phyloP scores from a whole-genome alignment of 805 yeast genomes.

The Tanozyma kutaoensis region DNA sequence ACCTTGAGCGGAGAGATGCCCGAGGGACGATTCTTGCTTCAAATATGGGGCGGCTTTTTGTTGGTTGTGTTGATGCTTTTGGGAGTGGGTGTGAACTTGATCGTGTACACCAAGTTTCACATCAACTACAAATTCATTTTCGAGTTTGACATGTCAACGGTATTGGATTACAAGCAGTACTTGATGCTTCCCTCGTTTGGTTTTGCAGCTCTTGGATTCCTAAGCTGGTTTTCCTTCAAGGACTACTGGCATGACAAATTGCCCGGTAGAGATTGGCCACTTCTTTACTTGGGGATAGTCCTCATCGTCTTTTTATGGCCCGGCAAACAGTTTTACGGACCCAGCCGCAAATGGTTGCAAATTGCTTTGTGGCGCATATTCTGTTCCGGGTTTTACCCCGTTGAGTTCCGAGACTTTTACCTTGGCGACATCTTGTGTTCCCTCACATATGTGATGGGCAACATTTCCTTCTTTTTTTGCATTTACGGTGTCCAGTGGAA shows the following conservation, averaged over 20 bases:
- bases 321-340: constrained; percentile 35
- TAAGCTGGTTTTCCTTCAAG: constrained; percentile 66
- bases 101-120: constrained; percentile 59
- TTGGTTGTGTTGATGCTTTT: constrained; percentile 45
- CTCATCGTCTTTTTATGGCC: constrained; percentile 47
- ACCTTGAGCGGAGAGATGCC: constrained; percentile 26
- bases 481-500: constrained; percentile 64
- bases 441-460: constrained; percentile 77
- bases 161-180: constrained; percentile 53
- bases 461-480: constrained; percentile 76
- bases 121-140: constrained; percentile 88
- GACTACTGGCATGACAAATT: constrained; percentile 49
- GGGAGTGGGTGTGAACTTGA: constrained; percentile 56
- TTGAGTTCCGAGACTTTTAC: constrained; percentile 89
- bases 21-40: constrained; percentile 53
- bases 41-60: constrained; percentile 89
- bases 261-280: constrained; percentile 68
- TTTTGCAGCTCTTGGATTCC: constrained; percentile 41
- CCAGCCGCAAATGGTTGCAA: constrained; percentile 70
- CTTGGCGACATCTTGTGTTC: constrained; percentile 87
- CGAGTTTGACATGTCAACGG: constrained; percentile 64
- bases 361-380: constrained; percentile 58
- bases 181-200: constrained; percentile 50
- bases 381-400: constrained; percentile 82
- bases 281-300: constrained; percentile 51